Evolutionary conservation across 2,329 filamentous ascomycete genomes (phyloP).

Genomic region (Aspergillus sp.): DNA sequence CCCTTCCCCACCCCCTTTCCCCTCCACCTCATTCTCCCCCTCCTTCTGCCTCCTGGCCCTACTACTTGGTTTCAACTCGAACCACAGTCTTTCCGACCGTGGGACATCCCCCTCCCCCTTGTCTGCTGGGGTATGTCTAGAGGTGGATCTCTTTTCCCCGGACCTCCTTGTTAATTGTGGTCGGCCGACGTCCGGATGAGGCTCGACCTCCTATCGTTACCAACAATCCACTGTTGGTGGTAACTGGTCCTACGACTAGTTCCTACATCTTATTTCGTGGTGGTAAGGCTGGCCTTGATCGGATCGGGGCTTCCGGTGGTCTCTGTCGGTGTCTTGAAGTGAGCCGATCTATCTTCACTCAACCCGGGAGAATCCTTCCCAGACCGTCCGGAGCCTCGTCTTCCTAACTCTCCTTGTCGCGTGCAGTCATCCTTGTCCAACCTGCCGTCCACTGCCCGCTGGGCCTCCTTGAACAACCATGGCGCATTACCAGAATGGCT

Average conservation of each 20-base stretch:
- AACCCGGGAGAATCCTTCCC: slow-evolving; percentile 1
- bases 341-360: background rate
- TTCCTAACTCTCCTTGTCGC: background rate
- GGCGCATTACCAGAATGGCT: slow-evolving; percentile 59
- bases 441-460: background rate
- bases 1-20: background rate
- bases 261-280: background rate
- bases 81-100: background rate
- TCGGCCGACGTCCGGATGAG: slow-evolving; percentile 8
- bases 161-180: slow-evolving; percentile 4
- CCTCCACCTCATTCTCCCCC: background rate
- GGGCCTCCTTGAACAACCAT: slow-evolving; percentile 36
- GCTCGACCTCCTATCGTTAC: slow-evolving; percentile 5
- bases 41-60: background rate
- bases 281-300: background rate
- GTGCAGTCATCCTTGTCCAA: slow-evolving; percentile 1
- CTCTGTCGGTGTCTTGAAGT: background rate
- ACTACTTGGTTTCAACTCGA: background rate
- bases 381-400: background rate
- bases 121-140: slow-evolving; percentile 3
- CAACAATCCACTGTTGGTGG: slow-evolving; percentile 3
- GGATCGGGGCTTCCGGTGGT: background rate
- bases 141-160: slow-evolving; percentile 4
- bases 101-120: background rate
- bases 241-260: background rate